phyloP scores from a whole-genome alignment of 306 rosid species.

The Alnus rubra region DNA sequence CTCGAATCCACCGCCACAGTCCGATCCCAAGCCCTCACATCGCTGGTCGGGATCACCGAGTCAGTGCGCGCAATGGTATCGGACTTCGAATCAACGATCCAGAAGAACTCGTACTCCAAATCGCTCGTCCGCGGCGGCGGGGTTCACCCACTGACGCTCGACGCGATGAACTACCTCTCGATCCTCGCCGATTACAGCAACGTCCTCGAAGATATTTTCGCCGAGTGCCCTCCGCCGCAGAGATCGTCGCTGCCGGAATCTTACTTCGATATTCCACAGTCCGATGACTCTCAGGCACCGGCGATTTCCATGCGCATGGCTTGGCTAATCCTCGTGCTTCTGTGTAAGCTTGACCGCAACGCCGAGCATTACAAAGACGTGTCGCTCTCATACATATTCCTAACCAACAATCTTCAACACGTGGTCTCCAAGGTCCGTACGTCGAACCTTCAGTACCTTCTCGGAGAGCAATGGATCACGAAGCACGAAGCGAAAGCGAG shows the following conservation, averaged over 20 bases:
- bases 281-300: constrained; percentile 25
- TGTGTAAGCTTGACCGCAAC: constrained; percentile 65
- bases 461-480: constrained; percentile 63
- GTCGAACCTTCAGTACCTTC: constrained; percentile 56
- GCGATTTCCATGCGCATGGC: constrained; percentile 37
- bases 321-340: constrained; percentile 62
- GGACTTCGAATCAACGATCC: constrained; percentile 50
- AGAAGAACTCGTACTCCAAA: constrained; percentile 42
- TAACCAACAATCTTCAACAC: constrained; percentile 60
- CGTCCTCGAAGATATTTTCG: constrained; percentile 54
- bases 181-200: constrained; percentile 54
- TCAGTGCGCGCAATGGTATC: constrained; percentile 34
- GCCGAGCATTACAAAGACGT: constrained; percentile 57
- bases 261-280: constrained; percentile 35
- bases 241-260: constrained; percentile 37
- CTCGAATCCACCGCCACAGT: constrained; percentile 42
- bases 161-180: constrained; percentile 47
- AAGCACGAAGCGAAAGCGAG: constrained; percentile 48
- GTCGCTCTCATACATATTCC: constrained; percentile 55
- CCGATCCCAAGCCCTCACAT: constrained; percentile 41
- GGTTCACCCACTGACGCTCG: constrained; percentile 48
- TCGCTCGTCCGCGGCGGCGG: constrained; percentile 34
- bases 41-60: constrained; percentile 40
- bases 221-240: constrained; percentile 34
- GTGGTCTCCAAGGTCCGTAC: constrained; percentile 43